A percentile compares a stretch with the other conserved stretches of the same genome.
Evolutionary conservation across 176 grass and related monocot genomes (phyloP).

Genomic region (Bromus sterilis): DNA sequence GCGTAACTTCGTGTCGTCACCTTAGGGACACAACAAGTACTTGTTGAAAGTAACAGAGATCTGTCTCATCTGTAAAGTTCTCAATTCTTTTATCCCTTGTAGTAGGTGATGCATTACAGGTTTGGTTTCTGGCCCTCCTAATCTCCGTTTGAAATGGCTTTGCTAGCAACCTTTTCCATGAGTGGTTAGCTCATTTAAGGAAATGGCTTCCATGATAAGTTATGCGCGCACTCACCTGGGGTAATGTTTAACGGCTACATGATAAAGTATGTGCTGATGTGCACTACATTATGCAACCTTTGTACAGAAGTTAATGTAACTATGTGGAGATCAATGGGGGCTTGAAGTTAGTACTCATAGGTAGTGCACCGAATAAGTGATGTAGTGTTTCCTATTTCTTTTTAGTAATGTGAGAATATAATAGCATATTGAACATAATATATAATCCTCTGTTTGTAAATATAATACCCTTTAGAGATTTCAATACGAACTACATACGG

Average conservation of each 20-base stretch:
- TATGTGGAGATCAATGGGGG: conserved; percentile 15
- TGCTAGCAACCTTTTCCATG: conserved; percentile 8
- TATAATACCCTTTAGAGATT: too few relatives aligned
- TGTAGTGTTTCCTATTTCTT: not conserved
- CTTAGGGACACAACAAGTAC: conserved; percentile 4
- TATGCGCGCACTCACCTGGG: not conserved
- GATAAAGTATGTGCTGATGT: conserved; percentile 9
- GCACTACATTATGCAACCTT: not conserved
- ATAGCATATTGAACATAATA: not conserved
- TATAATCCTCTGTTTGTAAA: too few relatives aligned
- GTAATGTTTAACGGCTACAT: not conserved
- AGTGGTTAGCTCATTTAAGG: conserved; percentile 23
- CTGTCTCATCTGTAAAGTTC: conserved; percentile 7
- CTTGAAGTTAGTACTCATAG: conserved; percentile 34
- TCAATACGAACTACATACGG: too few relatives aligned
- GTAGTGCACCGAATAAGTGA: not conserved
- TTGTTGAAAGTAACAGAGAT: conserved; percentile 15
- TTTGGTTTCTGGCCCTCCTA: not conserved
- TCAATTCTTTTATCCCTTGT: conserved; percentile 6
- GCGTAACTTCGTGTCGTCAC: conserved; percentile 7
- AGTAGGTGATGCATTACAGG: conserved; percentile 7
- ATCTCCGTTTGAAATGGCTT: conserved; percentile 18
- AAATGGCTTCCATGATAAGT: conserved; percentile 19
- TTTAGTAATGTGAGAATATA: not conserved
- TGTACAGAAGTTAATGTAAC: conserved; percentile 5